Evolutionary conservation across 176 grass and related monocot species (phyloP).

Genomic region (Lolium perenne): DNA sequence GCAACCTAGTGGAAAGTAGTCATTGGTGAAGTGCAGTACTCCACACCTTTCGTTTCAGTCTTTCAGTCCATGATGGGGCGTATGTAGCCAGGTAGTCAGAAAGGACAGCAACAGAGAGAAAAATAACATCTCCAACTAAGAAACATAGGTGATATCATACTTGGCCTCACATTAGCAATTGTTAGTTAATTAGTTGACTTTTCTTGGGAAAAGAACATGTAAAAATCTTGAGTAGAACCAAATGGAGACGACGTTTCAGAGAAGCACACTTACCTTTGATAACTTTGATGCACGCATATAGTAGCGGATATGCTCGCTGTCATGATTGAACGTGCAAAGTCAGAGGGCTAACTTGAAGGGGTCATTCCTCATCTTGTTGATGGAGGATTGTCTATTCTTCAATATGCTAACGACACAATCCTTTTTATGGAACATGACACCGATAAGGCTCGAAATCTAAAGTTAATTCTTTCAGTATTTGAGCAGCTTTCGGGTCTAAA

Average conservation of each 20-base stretch:
- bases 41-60: constrained; percentile 34
- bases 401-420: no score
- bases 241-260: constrained; percentile 12
- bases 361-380: no score
- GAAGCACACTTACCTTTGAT: background rate
- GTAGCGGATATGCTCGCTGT: no score
- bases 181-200: background rate
- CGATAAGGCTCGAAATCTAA: no score
- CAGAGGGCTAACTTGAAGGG: no score
- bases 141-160: background rate
- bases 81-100: background rate
- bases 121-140: background rate
- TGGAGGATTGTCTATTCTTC: no score
- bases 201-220: background rate
- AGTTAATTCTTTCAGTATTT: no score
- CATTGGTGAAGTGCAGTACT: constrained; percentile 28
- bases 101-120: constrained; percentile 3
- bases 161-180: background rate
- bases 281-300: constrained; percentile 17
- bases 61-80: constrained; percentile 40
- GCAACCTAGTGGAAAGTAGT: background rate
- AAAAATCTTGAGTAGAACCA: constrained; percentile 11
- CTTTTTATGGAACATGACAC: no score
- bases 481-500: no score
- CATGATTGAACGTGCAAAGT: no score